Evolutionary conservation across 768 basidiomycete genomes (phyloP), one percentile per base, ranked within the genome.

Genomic region (Tricholoma bakamatsutake): DNA sequence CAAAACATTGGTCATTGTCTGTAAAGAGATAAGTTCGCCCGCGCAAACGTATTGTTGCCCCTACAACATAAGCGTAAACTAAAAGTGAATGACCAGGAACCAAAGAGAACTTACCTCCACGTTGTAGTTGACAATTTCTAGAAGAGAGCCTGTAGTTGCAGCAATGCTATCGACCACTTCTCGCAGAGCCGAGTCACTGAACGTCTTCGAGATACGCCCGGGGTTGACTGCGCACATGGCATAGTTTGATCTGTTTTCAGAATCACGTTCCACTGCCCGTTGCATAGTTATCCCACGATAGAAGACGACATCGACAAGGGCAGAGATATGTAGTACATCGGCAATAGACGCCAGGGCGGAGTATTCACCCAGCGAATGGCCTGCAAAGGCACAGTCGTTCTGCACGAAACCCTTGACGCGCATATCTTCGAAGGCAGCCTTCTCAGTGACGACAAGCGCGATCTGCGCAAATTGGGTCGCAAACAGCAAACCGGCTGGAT

Each of bases 261-360:
- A 78, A 67, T 99, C 97, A 31, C 97, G 92, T 72, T 97, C 93
- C 56, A 99, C 97, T 27, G 97, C 97, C 21, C 97, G 93, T 67
- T 98, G 97, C 97, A 98, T 99, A 34, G 97, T 99, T 67, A 99
- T 95, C 63, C 97, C 97, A 69, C 97, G 93, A 72, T 98, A 99
- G 81, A 99, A 99, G 27, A 99, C 96, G 65, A 99, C 92, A 62
- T 99, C 97, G 65, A 95, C 93, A 48, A 98, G 85, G 2, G 93
- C 85, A 17, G 96, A 93, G 63, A 98, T 93, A 47, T 93, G 90
- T 34, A 98, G 83, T 52, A 98, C 92, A 69, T 96, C 95, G 24
- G 96, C 96, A 62, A 99, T 97, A 8, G 96, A 96, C 1, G 97
- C 97, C 4, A 99, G 81, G 2, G 97, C 96, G 40, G 97, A 98